Conservation (phyloP, 345 rosid genomes). For the Rhizophora apiculata region DNA sequence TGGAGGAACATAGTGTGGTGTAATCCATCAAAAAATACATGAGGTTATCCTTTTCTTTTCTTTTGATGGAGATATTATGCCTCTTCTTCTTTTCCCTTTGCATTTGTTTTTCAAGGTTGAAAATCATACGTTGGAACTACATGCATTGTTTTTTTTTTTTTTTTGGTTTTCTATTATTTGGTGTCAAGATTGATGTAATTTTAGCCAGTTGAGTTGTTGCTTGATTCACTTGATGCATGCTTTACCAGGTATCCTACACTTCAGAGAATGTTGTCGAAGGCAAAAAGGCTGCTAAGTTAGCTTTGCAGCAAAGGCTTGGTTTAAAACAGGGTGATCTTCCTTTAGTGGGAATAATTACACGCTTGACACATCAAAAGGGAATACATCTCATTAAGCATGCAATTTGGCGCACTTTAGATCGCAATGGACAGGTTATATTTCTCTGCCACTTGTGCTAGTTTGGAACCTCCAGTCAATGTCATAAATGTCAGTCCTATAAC, state of each 20-base stretch:
- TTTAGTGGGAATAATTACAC: constrained; percentile 71
- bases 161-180: background rate
- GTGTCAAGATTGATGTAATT: constrained; percentile 2
- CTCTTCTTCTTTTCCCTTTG: too few species aligned
- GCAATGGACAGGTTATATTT: constrained; percentile 72
- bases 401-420: constrained; percentile 68
- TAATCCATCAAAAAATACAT: background rate
- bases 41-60: background rate
- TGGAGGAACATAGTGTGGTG: background rate
- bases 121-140: background rate
- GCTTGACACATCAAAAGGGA: constrained; percentile 96
- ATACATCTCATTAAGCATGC: constrained; percentile 94
- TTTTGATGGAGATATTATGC: background rate
- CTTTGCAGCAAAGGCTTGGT: constrained; percentile 73
- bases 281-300: constrained; percentile 82
- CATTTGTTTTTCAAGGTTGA: background rate
- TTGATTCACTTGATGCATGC: constrained; percentile 16
- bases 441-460: background rate
- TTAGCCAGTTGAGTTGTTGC: constrained; percentile 8
- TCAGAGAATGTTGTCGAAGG: constrained; percentile 81
- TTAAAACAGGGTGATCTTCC: constrained; percentile 61
- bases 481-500: background rate
- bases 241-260: constrained; percentile 62
- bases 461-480: background rate
- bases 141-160: background rate